These are phyloP conservation scores for Lactarius hengduanensis DNA, from an alignment of 768 basidiomycete genomes.

Conservation along the genomic window DNA sequence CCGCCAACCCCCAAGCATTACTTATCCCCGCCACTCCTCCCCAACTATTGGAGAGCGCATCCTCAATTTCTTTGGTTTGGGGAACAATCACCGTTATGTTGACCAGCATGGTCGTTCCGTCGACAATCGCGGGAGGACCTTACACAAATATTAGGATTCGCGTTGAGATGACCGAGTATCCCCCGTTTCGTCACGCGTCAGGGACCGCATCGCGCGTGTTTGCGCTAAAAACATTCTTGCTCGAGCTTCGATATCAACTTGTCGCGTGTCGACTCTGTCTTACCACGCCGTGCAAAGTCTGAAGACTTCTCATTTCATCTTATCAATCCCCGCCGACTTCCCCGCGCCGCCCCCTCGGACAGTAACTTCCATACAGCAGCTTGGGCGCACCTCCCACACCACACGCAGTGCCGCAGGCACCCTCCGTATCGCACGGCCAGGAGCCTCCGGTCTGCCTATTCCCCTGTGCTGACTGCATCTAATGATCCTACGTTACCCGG, in stretches of 20 bases:
- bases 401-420: slow-evolving; percentile 15
- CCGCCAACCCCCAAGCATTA: slow-evolving; percentile 24
- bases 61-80: slow-evolving; percentile 40
- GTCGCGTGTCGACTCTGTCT: slow-evolving; percentile 20
- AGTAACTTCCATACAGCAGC: slow-evolving; percentile 7
- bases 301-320: slow-evolving; percentile 15
- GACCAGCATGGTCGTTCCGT: slow-evolving; percentile 49
- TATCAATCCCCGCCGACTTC: slow-evolving; percentile 10
- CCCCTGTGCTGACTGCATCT: slow-evolving; percentile 1
- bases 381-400: slow-evolving; percentile 24
- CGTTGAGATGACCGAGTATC: slow-evolving; percentile 8
- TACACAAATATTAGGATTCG: slow-evolving; percentile 19
- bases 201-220: slow-evolving; percentile 16
- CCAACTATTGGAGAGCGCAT: slow-evolving; percentile 40
- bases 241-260: slow-evolving; percentile 18
- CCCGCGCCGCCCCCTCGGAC: slow-evolving; percentile 16
- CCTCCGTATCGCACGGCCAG: background rate
- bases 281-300: slow-evolving; percentile 15
- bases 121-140: slow-evolving; percentile 12
- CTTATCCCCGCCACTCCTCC: slow-evolving; percentile 7
- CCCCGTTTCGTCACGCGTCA: slow-evolving; percentile 17
- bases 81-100: slow-evolving; percentile 33
- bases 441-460: slow-evolving; percentile 1
- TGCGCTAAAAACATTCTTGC: slow-evolving; percentile 21
- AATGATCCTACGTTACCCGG: slow-evolving; percentile 19